Conservation (phyloP, 176 grass and related monocot species). For the Lolium perenne region DNA sequence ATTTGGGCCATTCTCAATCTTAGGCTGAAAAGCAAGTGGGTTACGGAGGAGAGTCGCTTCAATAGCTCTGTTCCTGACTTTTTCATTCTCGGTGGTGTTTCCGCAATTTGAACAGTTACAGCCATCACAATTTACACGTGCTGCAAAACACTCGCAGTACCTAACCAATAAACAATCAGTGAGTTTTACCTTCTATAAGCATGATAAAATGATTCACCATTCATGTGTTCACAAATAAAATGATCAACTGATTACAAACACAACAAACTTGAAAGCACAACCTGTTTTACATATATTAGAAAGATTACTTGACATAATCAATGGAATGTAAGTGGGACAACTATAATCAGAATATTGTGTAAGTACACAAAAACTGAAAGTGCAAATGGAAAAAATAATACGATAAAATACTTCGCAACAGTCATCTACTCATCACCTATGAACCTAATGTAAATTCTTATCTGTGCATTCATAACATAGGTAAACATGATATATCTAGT, state of each 20-base stretch:
- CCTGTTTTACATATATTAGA: neutral
- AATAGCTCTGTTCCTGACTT: slow-evolving; percentile 56
- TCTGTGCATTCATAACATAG: neutral
- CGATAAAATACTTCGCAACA: slow-evolving; percentile 16
- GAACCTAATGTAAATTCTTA: slow-evolving; percentile 9
- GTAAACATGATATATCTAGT: neutral
- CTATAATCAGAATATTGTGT: slow-evolving; percentile 15
- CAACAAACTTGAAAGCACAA: neutral
- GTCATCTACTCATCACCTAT: slow-evolving; percentile 9
- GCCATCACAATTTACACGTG: slow-evolving; percentile 69
- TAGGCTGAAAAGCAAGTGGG: slow-evolving; percentile 75
- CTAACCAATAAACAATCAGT: slow-evolving; percentile 48
- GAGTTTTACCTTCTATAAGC: slow-evolving; percentile 34
- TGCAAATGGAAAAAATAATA: slow-evolving; percentile 12
- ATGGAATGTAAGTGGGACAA: neutral
- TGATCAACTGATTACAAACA: slow-evolving; percentile 20
- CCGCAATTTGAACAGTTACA: slow-evolving; percentile 71
- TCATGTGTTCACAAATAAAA: slow-evolving; percentile 27
- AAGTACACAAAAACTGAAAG: slow-evolving; percentile 17
- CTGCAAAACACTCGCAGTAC: slow-evolving; percentile 83
- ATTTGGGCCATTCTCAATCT: slow-evolving; percentile 67
- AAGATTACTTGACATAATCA: slow-evolving; percentile 37
- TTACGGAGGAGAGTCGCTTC: slow-evolving; percentile 59
- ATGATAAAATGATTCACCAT: slow-evolving; percentile 14
- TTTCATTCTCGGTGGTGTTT: slow-evolving; percentile 67